These are phyloP conservation scores for Boletus insuetus DNA, from an alignment of 768 basidiomycete genomes.

Conservation along the genomic window DNA sequence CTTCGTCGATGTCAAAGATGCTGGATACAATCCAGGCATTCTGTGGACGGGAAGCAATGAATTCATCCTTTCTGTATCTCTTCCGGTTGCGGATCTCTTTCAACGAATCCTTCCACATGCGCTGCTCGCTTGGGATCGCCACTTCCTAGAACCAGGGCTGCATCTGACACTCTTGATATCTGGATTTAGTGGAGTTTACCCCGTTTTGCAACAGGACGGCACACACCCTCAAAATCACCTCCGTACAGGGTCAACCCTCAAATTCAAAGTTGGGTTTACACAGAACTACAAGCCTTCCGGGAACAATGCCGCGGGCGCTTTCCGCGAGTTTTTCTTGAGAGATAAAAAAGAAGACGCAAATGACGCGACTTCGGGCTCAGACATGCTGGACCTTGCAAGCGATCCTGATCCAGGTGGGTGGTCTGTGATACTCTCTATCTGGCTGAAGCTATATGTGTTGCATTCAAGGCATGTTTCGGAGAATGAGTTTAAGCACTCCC, in stretches of 20 bases:
- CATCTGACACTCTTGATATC: constrained; percentile 66
- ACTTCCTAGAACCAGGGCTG: constrained; percentile 52
- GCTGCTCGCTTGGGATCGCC: constrained; percentile 72
- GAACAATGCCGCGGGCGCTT: constrained; percentile 45
- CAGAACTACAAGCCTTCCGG: constrained; percentile 56
- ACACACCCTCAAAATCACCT: constrained; percentile 35
- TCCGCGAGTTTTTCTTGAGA: constrained; percentile 47
- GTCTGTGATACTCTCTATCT: not conserved
- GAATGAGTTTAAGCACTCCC: constrained; percentile 62
- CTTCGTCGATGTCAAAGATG: constrained; percentile 57
- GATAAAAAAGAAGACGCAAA: constrained; percentile 14
- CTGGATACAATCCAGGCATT: constrained; percentile 58
- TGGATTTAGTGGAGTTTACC: constrained; percentile 52
- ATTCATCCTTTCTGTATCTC: constrained; percentile 53
- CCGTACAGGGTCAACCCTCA: constrained; percentile 35
- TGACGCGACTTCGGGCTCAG: not conserved
- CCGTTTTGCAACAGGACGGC: constrained; percentile 46
- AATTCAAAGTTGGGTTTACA: constrained; percentile 64
- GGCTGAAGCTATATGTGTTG: constrained; percentile 31
- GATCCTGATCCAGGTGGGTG: constrained; percentile 3
- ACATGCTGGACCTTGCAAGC: not conserved
- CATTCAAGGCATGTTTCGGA: constrained; percentile 44
- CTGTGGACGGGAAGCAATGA: constrained; percentile 49
- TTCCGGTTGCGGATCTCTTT: constrained; percentile 53
- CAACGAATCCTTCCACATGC: constrained; percentile 58